Base-by-base conservation (phyloP, 2,329 filamentous ascomycete species). In the Pseudogymnoascus sp. region DNA sequence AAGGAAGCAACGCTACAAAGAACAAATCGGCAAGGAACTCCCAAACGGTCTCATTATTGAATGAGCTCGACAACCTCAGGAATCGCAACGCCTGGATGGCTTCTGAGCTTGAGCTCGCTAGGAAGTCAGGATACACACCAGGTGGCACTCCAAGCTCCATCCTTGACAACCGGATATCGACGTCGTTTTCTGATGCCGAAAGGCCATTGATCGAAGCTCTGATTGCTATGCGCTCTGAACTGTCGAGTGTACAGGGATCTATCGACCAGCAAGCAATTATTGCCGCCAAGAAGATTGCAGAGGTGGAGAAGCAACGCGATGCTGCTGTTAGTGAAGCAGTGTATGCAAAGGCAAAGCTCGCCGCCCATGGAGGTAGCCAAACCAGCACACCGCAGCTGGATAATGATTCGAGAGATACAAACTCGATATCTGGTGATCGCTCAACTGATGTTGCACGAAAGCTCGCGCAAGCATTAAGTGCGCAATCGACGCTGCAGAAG, bases 21-120 rank as follows among this genome's bases (percentile, higher is more conserved):
- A 74, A 78, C 67, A 74, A 87, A 69, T 81, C 88, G 62, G 76
- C 81, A 65, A 72, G 82, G 71, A 81, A 85, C 69, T 79, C 83
- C 7, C 85, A 88, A 66, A 87, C 88, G 1, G 88, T 90, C 64
- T 86, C 89, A 0, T 74, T 97, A 11, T 79, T 90, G 12, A 93
- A 94, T 71, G 94, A 99, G 71, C 79, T 99, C 2, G 93, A 99
- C 71, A 81, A 85, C 7, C 82, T 87, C 3, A 90, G 90, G 69
- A 94, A 88, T 70, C 85, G 89, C 59, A 97, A 96, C 74, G 93
- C 93, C 0, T 99, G 94, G 94, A 97, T 96, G 73, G 91, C 91
- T 6, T 97, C 93, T 0, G 94, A 99, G 74, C 79, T 99, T 50
- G 91, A 96, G 62, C 78, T 99, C 65, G 95, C 94, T 6, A 86